Evolutionary conservation across 1,284 basidiomycete species (phyloP).

Genomic region (Cryptococcus floricola): DNA sequence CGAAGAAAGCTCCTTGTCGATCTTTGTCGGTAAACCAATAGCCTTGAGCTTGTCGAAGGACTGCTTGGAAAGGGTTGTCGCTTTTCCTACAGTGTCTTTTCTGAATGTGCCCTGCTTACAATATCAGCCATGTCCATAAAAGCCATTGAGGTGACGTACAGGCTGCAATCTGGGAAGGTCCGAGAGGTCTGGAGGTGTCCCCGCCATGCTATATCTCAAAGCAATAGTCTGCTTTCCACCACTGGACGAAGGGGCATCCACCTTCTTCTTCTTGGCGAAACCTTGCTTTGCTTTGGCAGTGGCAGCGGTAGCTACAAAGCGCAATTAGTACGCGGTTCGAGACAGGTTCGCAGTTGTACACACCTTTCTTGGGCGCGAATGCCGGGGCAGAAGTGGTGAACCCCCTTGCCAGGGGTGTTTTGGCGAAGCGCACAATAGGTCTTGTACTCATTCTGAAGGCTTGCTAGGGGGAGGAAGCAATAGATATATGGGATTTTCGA

Average conservation of each 20-base stretch:
- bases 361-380: conserved; percentile 13
- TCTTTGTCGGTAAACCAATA: conserved; percentile 38
- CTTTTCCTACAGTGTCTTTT: conserved; percentile 29
- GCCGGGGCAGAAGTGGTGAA: conserved; percentile 11
- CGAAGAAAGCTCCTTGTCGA: conserved; percentile 27
- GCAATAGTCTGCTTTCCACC: conserved; percentile 9
- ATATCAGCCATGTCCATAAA: background rate
- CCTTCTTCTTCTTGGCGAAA: conserved; percentile 18
- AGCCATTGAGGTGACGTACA: conserved; percentile 15
- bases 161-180: conserved; percentile 32
- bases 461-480: too few relatives aligned
- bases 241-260: background rate
- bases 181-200: conserved; percentile 25
- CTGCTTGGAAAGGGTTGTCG: conserved; percentile 28
- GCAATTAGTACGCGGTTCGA: background rate
- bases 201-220: conserved; percentile 25
- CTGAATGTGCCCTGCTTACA: conserved; percentile 23
- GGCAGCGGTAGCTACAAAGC: conserved; percentile 1
- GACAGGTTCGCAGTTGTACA: background rate
- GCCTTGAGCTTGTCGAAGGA: conserved; percentile 30
- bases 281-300: conserved; percentile 10
- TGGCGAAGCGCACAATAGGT: conserved; percentile 16
- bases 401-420: conserved; percentile 14
- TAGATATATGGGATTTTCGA: too few relatives aligned
- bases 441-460: conserved; percentile 8